Conservation (phyloP, 179 eudicot genomes). For the Silene vulgaris region DNA sequence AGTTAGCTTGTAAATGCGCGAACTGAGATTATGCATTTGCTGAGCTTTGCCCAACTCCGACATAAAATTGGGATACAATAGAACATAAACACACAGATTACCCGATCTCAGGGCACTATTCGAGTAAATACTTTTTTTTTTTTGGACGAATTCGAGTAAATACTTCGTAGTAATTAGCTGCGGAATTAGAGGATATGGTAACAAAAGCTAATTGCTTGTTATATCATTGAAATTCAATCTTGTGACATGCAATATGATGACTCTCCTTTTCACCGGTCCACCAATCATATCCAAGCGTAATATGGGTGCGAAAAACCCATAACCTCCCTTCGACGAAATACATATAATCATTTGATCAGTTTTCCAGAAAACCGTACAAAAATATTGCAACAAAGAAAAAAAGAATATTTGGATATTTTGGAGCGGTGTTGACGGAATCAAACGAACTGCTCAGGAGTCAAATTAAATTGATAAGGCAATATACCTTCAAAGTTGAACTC, state of each 20-base stretch:
- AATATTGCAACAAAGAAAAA: background rate
- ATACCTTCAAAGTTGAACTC: conserved; percentile 34
- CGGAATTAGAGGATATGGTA: background rate
- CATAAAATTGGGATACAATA: too few relatives aligned
- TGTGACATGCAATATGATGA: conserved; percentile 13
- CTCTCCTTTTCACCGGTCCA: background rate
- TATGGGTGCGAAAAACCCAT: conserved; percentile 17
- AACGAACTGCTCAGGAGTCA: conserved; percentile 1
- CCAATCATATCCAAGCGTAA: conserved; percentile 3
- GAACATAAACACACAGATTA: background rate
- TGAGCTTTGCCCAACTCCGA: too few relatives aligned
- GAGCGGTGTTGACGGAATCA: background rate
- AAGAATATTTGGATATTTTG: conserved; percentile 13
- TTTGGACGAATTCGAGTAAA: too few relatives aligned
- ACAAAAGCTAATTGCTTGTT: background rate
- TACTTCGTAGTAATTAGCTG: too few relatives aligned
- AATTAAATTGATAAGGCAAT: background rate
- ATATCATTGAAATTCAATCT: background rate
- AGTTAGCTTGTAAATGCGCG: too few relatives aligned
- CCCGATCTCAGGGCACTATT: conserved; percentile 1
- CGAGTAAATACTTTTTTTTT: too few relatives aligned
- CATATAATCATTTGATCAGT: background rate
- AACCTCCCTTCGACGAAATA: conserved; percentile 22
- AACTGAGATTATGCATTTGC: background rate
- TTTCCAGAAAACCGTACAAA: background rate